Evolutionary conservation across 176 grass and related monocot species (phyloP).

Genomic region (Avena atlantica): DNA sequence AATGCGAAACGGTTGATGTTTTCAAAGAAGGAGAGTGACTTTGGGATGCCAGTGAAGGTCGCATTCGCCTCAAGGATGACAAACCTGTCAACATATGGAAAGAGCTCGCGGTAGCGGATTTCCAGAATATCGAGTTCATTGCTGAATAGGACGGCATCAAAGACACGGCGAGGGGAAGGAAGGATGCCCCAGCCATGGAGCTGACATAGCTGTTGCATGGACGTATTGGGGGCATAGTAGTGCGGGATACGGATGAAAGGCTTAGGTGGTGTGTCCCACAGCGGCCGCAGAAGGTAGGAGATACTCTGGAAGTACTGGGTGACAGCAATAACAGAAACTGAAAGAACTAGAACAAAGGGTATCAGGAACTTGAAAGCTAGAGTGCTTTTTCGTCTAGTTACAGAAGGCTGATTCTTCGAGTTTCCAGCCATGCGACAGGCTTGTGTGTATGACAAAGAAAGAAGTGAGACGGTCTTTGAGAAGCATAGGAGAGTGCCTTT

Average conservation of each 20-base stretch:
- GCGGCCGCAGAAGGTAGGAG: conserved; percentile 83
- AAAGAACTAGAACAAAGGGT: conserved; percentile 54
- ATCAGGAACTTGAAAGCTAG: conserved; percentile 42
- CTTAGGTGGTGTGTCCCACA: conserved; percentile 83
- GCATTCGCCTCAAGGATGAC: conserved; percentile 88
- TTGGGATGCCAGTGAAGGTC: conserved; percentile 83
- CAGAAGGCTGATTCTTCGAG: background rate
- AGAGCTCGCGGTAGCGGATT: conserved; percentile 76
- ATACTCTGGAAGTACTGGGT: conserved; percentile 62
- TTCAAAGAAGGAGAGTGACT: conserved; percentile 67
- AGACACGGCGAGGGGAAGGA: conserved; percentile 68
- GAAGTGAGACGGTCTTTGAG: background rate
- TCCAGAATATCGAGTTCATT: conserved; percentile 93
- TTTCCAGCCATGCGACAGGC: conserved; percentile 54
- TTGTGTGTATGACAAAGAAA: conserved; percentile 24
- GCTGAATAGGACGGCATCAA: conserved; percentile 86
- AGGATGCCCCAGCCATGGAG: conserved; percentile 84
- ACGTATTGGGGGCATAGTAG: conserved; percentile 74
- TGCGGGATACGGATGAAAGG: conserved; percentile 82
- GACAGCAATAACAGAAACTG: conserved; percentile 45
- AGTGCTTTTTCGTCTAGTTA: conserved; percentile 43
- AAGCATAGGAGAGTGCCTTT: conserved; percentile 45
- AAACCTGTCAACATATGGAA: conserved; percentile 79
- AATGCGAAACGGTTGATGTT: conserved; percentile 63
- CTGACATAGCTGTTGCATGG: conserved; percentile 66